Evolutionary conservation across 2,329 filamentous ascomycete genomes (phyloP), one percentile per base, ranked within the genome.

Genomic region (Aspergillus cejpii): DNA sequence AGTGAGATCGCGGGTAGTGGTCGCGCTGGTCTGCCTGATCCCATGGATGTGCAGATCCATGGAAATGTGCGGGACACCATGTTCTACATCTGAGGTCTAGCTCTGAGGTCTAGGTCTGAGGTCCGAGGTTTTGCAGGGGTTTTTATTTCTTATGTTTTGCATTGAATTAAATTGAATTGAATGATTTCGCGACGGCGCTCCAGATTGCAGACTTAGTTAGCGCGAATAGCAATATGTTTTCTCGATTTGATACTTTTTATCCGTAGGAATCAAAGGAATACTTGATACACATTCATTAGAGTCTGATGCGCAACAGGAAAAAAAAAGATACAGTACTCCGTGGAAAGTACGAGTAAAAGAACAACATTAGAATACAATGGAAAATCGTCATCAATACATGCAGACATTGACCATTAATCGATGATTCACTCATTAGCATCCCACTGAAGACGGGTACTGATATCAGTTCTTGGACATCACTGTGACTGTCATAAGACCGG

Each of bases 81-180:
- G 67, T 69, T 68, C 43, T 70, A 69, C 45, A 66, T 67, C 20
- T 67, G 45, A 31, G 15, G 15, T 17, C 6, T 34, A 8, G 23
- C n/a, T 24, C 23, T 34, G 17, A 34, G 3, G 8, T 24, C 23
- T 24, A 24, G 23, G 8, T 24, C n/a, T n/a, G n/a, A n/a, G n/a
- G n/a, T n/a, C n/a, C n/a, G n/a, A n/a, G n/a, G n/a, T n/a, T n/a
- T n/a, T n/a, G n/a, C n/a, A n/a, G n/a, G n/a, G 23, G 23, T 24
- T 24, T 24, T 24, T 24, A 5, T 8, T 24, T 24, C 8, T 24
- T 24, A 8, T 5, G 23, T 24, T n/a, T n/a, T n/a, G n/a, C n/a
- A n/a, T n/a, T n/a, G n/a, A n/a, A n/a, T n/a, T n/a, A n/a, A 24
- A 24, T 5, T 24, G 23, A 24, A 24, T 24, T 24, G 23, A 24